Evolutionary conservation across 805 yeast genomes (phyloP).

Genomic region (Diddensiella caesifluorescens): DNA sequence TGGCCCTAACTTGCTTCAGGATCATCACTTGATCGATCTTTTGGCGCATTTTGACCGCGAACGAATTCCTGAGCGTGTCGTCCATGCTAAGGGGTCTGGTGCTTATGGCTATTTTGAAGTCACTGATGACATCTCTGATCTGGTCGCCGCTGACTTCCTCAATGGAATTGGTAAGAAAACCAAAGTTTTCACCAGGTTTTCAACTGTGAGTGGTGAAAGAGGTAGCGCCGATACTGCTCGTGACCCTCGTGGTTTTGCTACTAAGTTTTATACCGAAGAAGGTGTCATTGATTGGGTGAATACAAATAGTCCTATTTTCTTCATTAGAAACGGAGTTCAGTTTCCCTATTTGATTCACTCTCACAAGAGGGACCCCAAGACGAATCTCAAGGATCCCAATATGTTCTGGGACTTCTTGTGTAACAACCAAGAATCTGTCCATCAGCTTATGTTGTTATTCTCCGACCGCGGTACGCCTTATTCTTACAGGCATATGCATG

Average conservation of each 20-base stretch:
- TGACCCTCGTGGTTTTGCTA: constrained; percentile 83
- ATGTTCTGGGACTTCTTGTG: constrained; percentile 83
- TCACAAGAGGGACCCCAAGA: constrained; percentile 78
- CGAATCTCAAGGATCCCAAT: constrained; percentile 72
- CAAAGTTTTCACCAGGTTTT: constrained; percentile 62
- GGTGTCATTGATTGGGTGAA: constrained; percentile 82
- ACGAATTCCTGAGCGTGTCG: constrained; percentile 88
- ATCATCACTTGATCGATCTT: constrained; percentile 72
- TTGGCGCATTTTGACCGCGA: constrained; percentile 86
- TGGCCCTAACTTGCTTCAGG: constrained; percentile 80
- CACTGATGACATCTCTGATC: constrained; percentile 75
- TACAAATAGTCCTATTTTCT: constrained; percentile 82
- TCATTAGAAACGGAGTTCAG: constrained; percentile 78
- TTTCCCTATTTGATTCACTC: constrained; percentile 87
- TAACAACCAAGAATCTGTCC: constrained; percentile 66
- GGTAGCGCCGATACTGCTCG: constrained; percentile 81
- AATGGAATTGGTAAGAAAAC: constrained; percentile 70
- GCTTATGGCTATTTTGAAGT: constrained; percentile 84
- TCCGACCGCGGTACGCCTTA: constrained; percentile 82
- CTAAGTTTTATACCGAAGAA: constrained; percentile 76
- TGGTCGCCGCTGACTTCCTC: constrained; percentile 63
- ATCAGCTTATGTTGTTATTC: constrained; percentile 68
- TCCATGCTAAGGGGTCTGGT: constrained; percentile 91
- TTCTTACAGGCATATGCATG: constrained; percentile 71
- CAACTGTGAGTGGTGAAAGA: constrained; percentile 82